These are phyloP conservation scores for Jamesozyma gamospora DNA, from an alignment of 805 yeast species.

Conservation along the genomic window DNA sequence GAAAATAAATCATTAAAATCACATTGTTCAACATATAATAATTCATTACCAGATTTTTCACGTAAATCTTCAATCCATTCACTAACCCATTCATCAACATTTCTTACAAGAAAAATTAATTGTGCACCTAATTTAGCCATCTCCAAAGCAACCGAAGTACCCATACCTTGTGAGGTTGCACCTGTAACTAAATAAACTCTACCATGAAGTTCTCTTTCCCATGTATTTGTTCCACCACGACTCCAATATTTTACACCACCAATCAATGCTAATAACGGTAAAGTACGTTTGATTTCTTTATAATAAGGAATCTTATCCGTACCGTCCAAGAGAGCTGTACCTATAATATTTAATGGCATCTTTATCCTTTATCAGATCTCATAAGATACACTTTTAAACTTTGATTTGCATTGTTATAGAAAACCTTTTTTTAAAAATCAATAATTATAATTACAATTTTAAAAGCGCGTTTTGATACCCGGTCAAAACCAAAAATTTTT, in stretches of 20 bases:
- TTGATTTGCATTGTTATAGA: too few species aligned
- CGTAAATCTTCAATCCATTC: constrained; percentile 77
- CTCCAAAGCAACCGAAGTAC: constrained; percentile 64
- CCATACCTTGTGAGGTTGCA: constrained; percentile 83
- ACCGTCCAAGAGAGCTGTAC: constrained; percentile 63
- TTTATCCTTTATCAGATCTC: not conserved
- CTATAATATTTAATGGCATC: constrained; percentile 82
- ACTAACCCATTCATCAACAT: constrained; percentile 61
- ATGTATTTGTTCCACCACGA: constrained; percentile 71
- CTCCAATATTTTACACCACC: constrained; percentile 59
- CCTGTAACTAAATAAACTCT: constrained; percentile 77
- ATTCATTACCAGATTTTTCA: constrained; percentile 51
- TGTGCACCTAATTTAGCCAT: constrained; percentile 83
- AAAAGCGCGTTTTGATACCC: too few species aligned
- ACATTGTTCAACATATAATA: constrained; percentile 87
- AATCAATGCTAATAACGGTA: constrained; percentile 42
- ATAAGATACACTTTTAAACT: too few species aligned
- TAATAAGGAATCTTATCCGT: constrained; percentile 69
- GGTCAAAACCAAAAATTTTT: constrained; percentile 6
- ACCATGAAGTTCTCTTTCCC: constrained; percentile 92
- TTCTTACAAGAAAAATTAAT: constrained; percentile 58
- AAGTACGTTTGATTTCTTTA: constrained; percentile 44
- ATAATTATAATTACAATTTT: too few species aligned
- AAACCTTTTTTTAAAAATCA: too few species aligned
- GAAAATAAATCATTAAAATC: constrained; percentile 66